phyloP scores from a whole-genome alignment of 2,329 filamentous ascomycete species.

The Sarocladium brachiariae region DNA sequence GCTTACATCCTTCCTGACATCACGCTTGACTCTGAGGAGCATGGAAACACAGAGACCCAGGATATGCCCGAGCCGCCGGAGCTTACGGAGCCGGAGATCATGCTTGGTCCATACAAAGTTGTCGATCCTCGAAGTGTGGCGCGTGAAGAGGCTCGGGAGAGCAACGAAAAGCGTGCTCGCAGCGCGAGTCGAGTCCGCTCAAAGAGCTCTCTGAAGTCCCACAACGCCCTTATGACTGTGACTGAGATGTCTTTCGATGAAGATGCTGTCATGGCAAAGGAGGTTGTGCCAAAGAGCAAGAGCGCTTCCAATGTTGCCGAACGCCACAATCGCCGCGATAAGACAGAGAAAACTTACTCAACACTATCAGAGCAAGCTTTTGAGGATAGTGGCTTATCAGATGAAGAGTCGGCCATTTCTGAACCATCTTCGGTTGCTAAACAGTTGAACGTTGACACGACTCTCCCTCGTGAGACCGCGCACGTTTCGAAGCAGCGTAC shows the following conservation, averaged over 20 bases:
- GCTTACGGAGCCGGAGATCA: conserved; percentile 21
- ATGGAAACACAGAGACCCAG: conserved; percentile 25
- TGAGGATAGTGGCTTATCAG: conserved; percentile 3
- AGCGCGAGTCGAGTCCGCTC: conserved; percentile 11
- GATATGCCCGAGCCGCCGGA: conserved; percentile 23
- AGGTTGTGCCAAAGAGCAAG: conserved; percentile 14
- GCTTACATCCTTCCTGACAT: conserved; percentile 54
- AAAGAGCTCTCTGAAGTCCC: conserved; percentile 20
- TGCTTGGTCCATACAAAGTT: conserved; percentile 16
- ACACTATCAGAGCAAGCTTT: neutral
- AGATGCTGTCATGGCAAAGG: neutral
- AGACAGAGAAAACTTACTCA: neutral
- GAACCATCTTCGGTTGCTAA: conserved; percentile 1
- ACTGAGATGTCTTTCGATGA: conserved; percentile 24
- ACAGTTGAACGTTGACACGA: conserved; percentile 6
- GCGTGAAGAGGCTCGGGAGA: conserved; percentile 22
- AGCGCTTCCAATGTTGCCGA: conserved; percentile 29
- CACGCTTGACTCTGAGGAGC: conserved; percentile 39
- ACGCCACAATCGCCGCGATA: neutral
- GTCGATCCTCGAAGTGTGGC: conserved; percentile 21
- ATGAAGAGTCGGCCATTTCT: neutral
- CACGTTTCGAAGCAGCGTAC: conserved; percentile 13
- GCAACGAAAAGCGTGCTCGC: conserved; percentile 21
- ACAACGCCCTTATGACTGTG: conserved; percentile 36
- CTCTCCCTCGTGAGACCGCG: neutral